Evolutionary conservation across 768 basidiomycete species (phyloP).

Genomic region (Hygrocybe coccinea): DNA sequence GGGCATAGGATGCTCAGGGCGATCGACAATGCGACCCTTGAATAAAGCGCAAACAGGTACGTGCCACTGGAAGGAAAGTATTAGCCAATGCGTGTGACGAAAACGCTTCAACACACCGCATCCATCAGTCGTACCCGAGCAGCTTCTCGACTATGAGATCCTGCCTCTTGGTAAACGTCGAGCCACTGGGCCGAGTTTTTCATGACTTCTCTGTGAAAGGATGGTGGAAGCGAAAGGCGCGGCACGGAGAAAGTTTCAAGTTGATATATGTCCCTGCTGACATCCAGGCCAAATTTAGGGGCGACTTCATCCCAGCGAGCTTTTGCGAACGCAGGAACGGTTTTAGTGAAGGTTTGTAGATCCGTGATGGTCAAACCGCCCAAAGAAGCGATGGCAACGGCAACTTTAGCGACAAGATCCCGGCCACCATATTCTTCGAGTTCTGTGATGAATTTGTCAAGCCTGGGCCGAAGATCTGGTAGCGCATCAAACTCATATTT

Average conservation of each 20-base stretch:
- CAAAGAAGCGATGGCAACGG: not conserved
- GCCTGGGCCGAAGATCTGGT: too few species aligned
- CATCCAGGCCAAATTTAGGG: not conserved
- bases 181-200: not conserved
- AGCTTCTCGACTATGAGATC: not conserved
- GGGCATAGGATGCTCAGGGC: not conserved
- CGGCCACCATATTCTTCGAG: not conserved
- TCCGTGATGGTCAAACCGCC: not conserved
- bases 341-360: not conserved
- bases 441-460: too few species aligned
- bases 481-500: too few species aligned
- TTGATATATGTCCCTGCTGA: not conserved
- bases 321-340: not conserved
- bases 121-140: slow-evolving; percentile 1
- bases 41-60: slow-evolving; percentile 6
- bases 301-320: slow-evolving; percentile 1
- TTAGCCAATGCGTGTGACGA: not conserved
- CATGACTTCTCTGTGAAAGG: slow-evolving; percentile 2
- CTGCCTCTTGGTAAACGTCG: slow-evolving; percentile 1
- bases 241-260: slow-evolving; percentile 1
- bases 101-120: not conserved
- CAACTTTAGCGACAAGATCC: not conserved
- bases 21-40: slow-evolving; percentile 5
- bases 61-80: not conserved
- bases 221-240: not conserved